Base-by-base conservation (phyloP, 2,329 filamentous ascomycete species). In the Trichoderma sp. region DNA sequence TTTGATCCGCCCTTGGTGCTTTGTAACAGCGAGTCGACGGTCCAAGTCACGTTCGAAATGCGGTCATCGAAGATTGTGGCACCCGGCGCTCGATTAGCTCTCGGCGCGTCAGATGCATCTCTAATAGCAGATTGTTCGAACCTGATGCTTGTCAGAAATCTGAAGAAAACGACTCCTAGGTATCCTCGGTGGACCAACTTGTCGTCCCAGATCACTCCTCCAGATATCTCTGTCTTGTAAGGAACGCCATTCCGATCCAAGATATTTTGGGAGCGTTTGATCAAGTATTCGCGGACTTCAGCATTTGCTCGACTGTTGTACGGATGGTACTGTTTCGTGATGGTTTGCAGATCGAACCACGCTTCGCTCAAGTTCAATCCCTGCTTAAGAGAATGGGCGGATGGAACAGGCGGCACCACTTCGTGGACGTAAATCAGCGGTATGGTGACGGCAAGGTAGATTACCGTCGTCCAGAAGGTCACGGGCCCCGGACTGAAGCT, bases 301-400 rank as follows among this genome's bases (percentile, higher is more conserved):
- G 98, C 95, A 82, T 98, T 98, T 76, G 90, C 88, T 76, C 88
- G 92, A 79, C 93, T 95, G 85, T 98, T 98, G 86, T 94, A 98
- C 0, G 97, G 96, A 82, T 98, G 97, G 81, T 93, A 97, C 1
- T 88, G 88, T 77, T 88, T 88, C 41, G 93, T 96, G 66, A 99
- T 88, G 74, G 88, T 86, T 76, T 95, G 91, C 38, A 99, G 87
- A 82, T 98, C 95, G 14, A 88, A 85, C 95, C 95, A 98, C 50
- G 96, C 95, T 84, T 97, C 92, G 3, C 92, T 93, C 71, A 98
- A 85, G 80, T 98, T 94, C 80, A 97, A 86, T 21, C 95, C 95
- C 9, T 78, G 79, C 38, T 79, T 86, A 81, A 89, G 6, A 85
- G 85, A 11, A 84, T 79, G 77, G 71, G 87, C 86, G 3, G 82